These are phyloP conservation scores for Prunus yedoensis DNA, from an alignment of 331 rosid species.

Conservation along the genomic window DNA sequence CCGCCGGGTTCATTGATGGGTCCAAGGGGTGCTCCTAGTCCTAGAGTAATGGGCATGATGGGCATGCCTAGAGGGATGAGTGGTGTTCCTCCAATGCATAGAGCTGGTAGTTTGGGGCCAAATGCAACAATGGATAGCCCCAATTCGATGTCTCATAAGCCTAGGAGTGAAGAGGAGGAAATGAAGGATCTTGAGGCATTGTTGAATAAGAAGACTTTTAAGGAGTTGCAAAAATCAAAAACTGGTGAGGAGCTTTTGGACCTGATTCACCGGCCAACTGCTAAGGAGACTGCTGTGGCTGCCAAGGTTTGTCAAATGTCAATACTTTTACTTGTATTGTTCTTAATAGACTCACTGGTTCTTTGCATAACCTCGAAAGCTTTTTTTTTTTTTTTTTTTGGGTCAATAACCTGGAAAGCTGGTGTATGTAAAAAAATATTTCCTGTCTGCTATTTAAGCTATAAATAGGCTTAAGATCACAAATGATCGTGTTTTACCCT, in stretches of 20 bases:
- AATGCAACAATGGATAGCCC: constrained; percentile 43
- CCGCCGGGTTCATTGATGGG: constrained; percentile 34
- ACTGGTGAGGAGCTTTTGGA: constrained; percentile 95
- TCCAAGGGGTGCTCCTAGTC: constrained; percentile 61
- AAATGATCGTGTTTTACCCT: no score
- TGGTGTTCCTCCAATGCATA: constrained; percentile 61
- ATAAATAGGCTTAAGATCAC: no score
- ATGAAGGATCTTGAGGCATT: constrained; percentile 86
- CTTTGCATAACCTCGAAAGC: background rate
- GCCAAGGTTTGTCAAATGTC: constrained; percentile 59
- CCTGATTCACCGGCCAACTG: constrained; percentile 94
- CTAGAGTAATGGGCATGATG: constrained; percentile 65
- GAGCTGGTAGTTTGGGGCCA: constrained; percentile 58
- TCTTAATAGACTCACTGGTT: background rate
- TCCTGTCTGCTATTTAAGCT: background rate
- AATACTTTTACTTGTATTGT: background rate
- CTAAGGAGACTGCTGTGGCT: constrained; percentile 88
- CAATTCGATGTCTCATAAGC: constrained; percentile 48
- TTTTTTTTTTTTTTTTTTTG: no score
- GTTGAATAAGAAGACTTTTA: constrained; percentile 80
- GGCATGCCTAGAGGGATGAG: constrained; percentile 57
- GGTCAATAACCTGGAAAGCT: background rate
- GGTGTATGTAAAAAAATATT: background rate
- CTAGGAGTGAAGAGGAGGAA: constrained; percentile 73
- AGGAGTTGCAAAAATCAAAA: constrained; percentile 81